These are phyloP conservation scores for Penicillium decumbens DNA, from an alignment of 2,329 filamentous ascomycete species.

Conservation along the genomic window DNA sequence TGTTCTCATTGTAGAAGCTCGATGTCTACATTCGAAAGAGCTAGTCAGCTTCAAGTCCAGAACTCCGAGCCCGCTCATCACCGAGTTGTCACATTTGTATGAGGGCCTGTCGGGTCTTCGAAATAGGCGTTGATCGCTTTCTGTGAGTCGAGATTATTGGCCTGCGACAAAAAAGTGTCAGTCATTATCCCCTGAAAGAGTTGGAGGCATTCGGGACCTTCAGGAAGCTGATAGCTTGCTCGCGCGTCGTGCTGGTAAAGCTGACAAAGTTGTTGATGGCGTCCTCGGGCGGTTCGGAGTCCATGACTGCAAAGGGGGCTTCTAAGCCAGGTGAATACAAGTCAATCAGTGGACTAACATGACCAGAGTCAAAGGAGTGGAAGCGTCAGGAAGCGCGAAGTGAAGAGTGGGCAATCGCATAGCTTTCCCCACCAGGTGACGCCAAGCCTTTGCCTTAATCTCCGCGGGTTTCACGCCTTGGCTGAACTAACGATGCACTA, in stretches of 20 bases:
- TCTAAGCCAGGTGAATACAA: neutral
- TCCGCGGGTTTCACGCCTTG: neutral
- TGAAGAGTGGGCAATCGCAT: constrained; percentile 9
- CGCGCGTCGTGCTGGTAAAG: constrained; percentile 39
- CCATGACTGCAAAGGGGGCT: constrained; percentile 24
- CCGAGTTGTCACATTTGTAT: constrained; percentile 27
- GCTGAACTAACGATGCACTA: neutral
- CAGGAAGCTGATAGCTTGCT: constrained; percentile 40
- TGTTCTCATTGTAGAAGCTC: constrained; percentile 24
- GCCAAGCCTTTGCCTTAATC: constrained; percentile 15
- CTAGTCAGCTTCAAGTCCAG: constrained; percentile 6
- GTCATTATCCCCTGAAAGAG: neutral
- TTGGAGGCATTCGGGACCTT: constrained; percentile 28
- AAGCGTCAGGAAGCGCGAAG: neutral
- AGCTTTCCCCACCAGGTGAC: constrained; percentile 27
- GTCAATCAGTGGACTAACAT: constrained; percentile 5
- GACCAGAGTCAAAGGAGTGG: neutral
- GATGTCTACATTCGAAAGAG: constrained; percentile 12
- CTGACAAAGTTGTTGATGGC: constrained; percentile 39
- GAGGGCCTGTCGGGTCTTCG: constrained; percentile 40
- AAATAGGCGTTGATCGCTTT: constrained; percentile 48
- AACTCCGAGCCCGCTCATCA: neutral
- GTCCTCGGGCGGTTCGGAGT: constrained; percentile 39
- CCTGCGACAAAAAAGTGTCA: constrained; percentile 30
- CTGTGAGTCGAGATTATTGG: constrained; percentile 43